phyloP scores from a whole-genome alignment of 1,284 basidiomycete genomes.

The Marasmius tenuissimus region DNA sequence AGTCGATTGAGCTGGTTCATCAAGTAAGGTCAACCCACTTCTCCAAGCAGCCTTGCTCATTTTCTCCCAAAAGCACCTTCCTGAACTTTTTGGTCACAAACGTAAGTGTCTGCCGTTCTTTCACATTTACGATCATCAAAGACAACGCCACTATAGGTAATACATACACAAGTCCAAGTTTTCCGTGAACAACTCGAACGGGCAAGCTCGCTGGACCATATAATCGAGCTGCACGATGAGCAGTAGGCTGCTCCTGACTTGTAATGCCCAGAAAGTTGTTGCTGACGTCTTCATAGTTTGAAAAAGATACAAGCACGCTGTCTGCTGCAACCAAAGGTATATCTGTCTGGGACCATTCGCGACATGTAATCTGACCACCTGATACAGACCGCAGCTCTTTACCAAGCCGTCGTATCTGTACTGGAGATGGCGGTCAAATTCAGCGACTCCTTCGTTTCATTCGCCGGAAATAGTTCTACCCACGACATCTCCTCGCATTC shows the following conservation, averaged over 20 bases:
- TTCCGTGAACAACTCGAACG: constrained; percentile 59
- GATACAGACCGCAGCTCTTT: constrained; percentile 58
- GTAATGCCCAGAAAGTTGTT: constrained; percentile 1
- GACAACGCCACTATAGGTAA: constrained; percentile 47
- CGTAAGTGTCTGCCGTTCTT: constrained; percentile 38
- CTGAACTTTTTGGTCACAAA: constrained; percentile 74
- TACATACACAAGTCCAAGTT: constrained; percentile 57
- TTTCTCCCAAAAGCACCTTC: constrained; percentile 49
- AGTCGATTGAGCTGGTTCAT: constrained; percentile 81
- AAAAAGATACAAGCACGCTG: constrained; percentile 63
- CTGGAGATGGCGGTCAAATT: constrained; percentile 76
- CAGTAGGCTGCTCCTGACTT: constrained; percentile 54
- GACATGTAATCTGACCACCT: background rate
- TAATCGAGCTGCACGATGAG: constrained; percentile 69
- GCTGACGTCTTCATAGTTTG: constrained; percentile 43
- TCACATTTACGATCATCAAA: background rate
- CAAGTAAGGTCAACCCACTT: constrained; percentile 55
- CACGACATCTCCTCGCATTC: constrained; percentile 63
- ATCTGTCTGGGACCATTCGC: background rate
- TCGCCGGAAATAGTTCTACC: constrained; percentile 56
- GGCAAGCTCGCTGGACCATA: constrained; percentile 71
- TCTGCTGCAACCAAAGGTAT: constrained; percentile 65
- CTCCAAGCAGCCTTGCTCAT: constrained; percentile 10
- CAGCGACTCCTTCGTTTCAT: constrained; percentile 58
- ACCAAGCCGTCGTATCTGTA: constrained; percentile 64